Conservation (phyloP, 345 rosid species). For the Linum tenue region DNA sequence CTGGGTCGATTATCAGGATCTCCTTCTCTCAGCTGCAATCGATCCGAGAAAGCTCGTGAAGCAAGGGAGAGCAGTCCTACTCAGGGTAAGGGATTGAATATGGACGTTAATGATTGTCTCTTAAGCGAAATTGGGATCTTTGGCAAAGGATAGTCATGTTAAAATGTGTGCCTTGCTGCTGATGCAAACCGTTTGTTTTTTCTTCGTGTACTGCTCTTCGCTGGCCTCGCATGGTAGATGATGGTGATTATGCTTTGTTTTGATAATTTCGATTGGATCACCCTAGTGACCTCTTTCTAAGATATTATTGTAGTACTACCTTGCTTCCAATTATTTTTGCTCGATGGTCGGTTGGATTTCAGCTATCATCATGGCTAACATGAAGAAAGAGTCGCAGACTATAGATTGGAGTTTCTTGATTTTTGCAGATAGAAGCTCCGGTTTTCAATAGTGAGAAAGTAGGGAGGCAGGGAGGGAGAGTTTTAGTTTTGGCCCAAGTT, state of each 20-base stretch:
- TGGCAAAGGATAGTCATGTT: background rate
- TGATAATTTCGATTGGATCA: background rate
- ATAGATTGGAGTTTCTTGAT: background rate
- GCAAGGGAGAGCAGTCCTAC: background rate
- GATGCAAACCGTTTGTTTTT: background rate
- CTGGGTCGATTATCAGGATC: constrained; percentile 75
- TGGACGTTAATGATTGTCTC: background rate
- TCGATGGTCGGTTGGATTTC: too few relatives aligned
- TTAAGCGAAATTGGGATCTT: background rate
- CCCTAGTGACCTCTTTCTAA: background rate
- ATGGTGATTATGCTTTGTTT: background rate
- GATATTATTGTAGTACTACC: too few relatives aligned
- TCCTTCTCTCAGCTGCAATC: constrained; percentile 96
- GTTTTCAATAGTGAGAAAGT: constrained; percentile 19
- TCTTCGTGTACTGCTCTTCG: background rate
- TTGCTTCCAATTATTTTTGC: too few relatives aligned
- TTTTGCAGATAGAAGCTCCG: constrained; percentile 13
- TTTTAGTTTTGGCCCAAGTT: background rate
- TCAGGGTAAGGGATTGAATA: background rate
- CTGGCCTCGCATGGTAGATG: background rate
- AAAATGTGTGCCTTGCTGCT: background rate
- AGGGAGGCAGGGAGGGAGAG: constrained; percentile 6
- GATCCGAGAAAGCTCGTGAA: constrained; percentile 18
- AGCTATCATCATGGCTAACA: background rate
- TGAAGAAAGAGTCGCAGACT: too few relatives aligned